phyloP scores from a whole-genome alignment of 352 stramenopile species.

The Pythium aquatile region DNA sequence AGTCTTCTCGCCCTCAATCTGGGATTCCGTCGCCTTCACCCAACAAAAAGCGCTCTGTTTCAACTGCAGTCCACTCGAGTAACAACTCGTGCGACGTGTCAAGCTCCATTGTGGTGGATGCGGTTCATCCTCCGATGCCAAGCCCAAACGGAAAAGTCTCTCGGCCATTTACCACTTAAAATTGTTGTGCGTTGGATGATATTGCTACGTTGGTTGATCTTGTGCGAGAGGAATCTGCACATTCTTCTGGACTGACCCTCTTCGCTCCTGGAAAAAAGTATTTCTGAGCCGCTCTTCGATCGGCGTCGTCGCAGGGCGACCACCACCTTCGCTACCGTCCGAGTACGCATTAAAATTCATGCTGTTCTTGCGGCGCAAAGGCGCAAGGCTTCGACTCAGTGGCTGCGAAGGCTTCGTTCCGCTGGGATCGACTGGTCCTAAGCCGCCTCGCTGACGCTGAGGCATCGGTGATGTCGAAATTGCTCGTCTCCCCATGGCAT shows the following conservation, averaged over 20 bases:
- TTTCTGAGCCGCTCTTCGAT: constrained; percentile 35
- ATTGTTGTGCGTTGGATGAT: neutral
- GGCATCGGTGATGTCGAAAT: constrained; percentile 33
- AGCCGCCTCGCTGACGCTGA: constrained; percentile 5
- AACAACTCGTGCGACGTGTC: neutral
- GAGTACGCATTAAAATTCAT: constrained; percentile 19
- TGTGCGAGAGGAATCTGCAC: neutral
- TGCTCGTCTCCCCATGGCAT: constrained; percentile 32
- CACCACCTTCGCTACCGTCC: constrained; percentile 5
- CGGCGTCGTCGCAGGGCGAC: constrained; percentile 27
- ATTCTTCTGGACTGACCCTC: constrained; percentile 1
- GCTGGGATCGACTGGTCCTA: neutral
- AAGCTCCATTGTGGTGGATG: neutral
- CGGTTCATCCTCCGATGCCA: neutral
- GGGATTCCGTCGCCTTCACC: neutral
- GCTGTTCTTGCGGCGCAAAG: constrained; percentile 7
- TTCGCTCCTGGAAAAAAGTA: constrained; percentile 31
- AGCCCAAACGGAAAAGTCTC: neutral
- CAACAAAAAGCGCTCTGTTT: constrained; percentile 3
- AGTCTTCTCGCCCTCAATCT: neutral
- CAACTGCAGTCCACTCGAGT: neutral
- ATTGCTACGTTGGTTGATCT: neutral
- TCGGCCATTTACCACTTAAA: neutral
- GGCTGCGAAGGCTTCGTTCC: neutral
- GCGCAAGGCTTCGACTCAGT: neutral